Evolutionary conservation across 2,329 filamentous ascomycete species (phyloP).

Genomic region (Mariannaea elegans): DNA sequence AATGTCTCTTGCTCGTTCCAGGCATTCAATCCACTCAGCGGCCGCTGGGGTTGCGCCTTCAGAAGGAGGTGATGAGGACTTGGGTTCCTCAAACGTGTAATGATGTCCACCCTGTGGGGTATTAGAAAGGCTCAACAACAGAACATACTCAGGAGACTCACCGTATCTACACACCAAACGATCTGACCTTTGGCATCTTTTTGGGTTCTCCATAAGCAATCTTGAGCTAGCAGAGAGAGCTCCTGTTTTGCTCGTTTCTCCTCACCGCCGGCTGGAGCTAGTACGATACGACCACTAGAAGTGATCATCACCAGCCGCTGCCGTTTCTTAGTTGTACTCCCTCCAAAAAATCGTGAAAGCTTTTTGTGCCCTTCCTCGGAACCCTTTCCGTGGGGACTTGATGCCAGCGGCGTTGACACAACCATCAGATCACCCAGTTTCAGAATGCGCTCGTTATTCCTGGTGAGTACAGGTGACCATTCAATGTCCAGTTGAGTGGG

Average conservation of each 20-base stretch:
- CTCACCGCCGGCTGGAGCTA: constrained; percentile 90
- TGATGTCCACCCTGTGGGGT: constrained; percentile 80
- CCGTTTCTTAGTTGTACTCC: constrained; percentile 89
- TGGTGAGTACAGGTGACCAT: constrained; percentile 94
- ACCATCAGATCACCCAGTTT: constrained; percentile 94
- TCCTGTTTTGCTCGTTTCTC: constrained; percentile 96
- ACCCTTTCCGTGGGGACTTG: constrained; percentile 76
- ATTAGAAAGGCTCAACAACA: constrained; percentile 2
- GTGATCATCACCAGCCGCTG: constrained; percentile 96
- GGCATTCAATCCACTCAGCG: constrained; percentile 90
- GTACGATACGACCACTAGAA: constrained; percentile 85
- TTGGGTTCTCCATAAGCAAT: constrained; percentile 81
- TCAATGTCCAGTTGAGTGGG: constrained; percentile 97
- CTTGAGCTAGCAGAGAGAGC: constrained; percentile 80
- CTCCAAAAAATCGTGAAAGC: constrained; percentile 91
- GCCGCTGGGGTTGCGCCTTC: constrained; percentile 74
- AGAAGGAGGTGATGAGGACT: constrained; percentile 63
- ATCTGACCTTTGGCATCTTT: constrained; percentile 87
- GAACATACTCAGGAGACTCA: constrained; percentile 62
- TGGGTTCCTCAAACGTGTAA: constrained; percentile 93
- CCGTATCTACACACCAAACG: constrained; percentile 91
- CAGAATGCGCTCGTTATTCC: constrained; percentile 90
- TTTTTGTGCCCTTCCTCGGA: constrained; percentile 84
- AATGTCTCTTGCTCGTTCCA: constrained; percentile 87
- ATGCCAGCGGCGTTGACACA: constrained; percentile 78